These are phyloP conservation scores for Kokia cookei DNA, from an alignment of 441 rosid genomes.

Conservation along the genomic window DNA sequence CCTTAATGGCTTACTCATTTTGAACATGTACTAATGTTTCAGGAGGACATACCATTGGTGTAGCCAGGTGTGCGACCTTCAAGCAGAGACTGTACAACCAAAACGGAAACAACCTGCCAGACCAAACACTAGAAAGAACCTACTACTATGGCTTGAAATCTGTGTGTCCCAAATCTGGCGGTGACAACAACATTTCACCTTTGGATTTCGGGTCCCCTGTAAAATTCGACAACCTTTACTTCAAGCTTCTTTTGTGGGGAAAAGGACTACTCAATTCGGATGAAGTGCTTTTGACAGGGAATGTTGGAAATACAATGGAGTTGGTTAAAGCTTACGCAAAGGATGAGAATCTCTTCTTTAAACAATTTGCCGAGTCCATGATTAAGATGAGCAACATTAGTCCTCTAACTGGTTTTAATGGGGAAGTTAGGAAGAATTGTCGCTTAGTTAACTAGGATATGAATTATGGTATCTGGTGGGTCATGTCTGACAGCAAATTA, in stretches of 20 bases:
- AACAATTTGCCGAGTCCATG: constrained; percentile 81
- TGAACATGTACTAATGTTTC: background rate
- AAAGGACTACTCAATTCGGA: constrained; percentile 84
- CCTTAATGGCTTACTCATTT: background rate
- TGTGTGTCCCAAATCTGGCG: constrained; percentile 64
- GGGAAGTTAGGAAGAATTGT: constrained; percentile 73
- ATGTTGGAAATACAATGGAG: constrained; percentile 30
- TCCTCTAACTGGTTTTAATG: constrained; percentile 59
- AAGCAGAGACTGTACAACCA: constrained; percentile 90
- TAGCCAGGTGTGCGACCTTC: constrained; percentile 75
- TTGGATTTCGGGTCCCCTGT: constrained; percentile 70
- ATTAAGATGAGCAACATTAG: constrained; percentile 71
- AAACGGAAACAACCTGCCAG: constrained; percentile 78
- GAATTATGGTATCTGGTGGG: background rate
- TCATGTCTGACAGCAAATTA: background rate
- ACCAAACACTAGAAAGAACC: constrained; percentile 51
- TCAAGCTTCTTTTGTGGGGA: constrained; percentile 74
- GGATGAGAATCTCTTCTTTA: constrained; percentile 55
- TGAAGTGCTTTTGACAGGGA: constrained; percentile 65
- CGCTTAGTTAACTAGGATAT: constrained; percentile 32
- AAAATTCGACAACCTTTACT: constrained; percentile 78
- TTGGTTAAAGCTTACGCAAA: constrained; percentile 59
- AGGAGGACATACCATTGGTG: constrained; percentile 93
- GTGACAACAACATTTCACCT: constrained; percentile 75
- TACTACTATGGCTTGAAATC: constrained; percentile 66